Percentiles rank a stretch among this genome's conserved stretches.
Conservation (phyloP, 2,329 filamentous ascomycete species). For the Exophiala calicioides region DNA sequence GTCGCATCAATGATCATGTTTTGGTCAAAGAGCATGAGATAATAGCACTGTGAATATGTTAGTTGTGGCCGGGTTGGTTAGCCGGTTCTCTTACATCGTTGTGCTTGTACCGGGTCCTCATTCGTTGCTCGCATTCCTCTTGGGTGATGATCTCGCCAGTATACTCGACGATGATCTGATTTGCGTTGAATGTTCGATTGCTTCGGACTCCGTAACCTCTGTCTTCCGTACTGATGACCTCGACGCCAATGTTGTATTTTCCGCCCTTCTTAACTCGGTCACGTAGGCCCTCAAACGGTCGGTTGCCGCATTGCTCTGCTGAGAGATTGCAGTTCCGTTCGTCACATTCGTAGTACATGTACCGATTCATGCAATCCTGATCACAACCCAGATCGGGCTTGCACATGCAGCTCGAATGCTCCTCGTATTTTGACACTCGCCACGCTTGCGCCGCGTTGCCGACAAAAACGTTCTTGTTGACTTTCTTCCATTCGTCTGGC, state of each 20-base stretch:
- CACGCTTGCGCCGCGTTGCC: conserved; percentile 78
- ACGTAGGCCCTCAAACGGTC: conserved; percentile 79
- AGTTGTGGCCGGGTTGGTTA: neutral
- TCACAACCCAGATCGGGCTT: conserved; percentile 76
- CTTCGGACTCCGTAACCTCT: conserved; percentile 89
- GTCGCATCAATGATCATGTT: conserved; percentile 95
- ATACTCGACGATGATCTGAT: conserved; percentile 98
- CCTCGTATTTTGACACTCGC: conserved; percentile 74
- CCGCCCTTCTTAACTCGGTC: conserved; percentile 74
- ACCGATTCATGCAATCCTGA: conserved; percentile 88
- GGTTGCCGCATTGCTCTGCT: conserved; percentile 75
- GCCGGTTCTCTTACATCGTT: conserved; percentile 69
- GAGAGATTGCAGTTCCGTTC: conserved; percentile 81
- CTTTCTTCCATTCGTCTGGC: conserved; percentile 88
- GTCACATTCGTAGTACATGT: conserved; percentile 98
- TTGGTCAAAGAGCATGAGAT: conserved; percentile 97
- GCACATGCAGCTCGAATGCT: conserved; percentile 78
- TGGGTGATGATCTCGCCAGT: conserved; percentile 97
- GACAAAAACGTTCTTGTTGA: conserved; percentile 90
- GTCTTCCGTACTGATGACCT: conserved; percentile 87
- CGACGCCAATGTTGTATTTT: conserved; percentile 88
- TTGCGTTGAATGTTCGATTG: conserved; percentile 80
- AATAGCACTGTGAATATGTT: conserved; percentile 72
- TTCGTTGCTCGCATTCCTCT: conserved; percentile 86
- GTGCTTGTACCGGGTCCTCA: conserved; percentile 91